Conservation (phyloP, 2,329 filamentous ascomycete genomes). For the Stenocarpella maydis region DNA sequence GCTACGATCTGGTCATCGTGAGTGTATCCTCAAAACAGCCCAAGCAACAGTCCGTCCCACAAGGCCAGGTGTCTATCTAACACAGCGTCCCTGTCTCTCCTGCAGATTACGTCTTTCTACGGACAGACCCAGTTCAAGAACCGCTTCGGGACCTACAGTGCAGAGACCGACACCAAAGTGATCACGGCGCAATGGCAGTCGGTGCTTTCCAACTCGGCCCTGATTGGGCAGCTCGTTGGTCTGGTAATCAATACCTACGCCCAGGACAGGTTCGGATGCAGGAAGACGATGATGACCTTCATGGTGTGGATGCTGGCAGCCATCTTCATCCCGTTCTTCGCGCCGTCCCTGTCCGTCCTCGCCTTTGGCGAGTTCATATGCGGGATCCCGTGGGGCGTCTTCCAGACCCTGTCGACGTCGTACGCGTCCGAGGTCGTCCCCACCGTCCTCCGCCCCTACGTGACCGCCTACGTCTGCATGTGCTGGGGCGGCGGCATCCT, state of each 20-base stretch:
- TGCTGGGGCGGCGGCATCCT: conserved; percentile 52
- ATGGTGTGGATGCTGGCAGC: conserved; percentile 46
- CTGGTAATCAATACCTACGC: conserved; percentile 52
- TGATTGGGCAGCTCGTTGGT: conserved; percentile 54
- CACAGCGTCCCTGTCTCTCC: neutral
- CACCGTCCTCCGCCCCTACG: conserved; percentile 46
- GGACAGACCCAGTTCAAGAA: conserved; percentile 43
- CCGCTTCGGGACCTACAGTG: conserved; percentile 42
- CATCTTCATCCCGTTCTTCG: conserved; percentile 50
- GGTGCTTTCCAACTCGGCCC: conserved; percentile 52
- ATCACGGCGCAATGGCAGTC: conserved; percentile 56
- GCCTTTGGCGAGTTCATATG: conserved; percentile 49
- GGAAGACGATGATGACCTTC: conserved; percentile 48
- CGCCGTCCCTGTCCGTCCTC: conserved; percentile 43
- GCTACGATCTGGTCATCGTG: conserved; percentile 49
- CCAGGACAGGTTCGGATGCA: conserved; percentile 49
- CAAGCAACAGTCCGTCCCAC: neutral
- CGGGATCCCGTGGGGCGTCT: conserved; percentile 49
- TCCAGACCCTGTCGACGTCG: conserved; percentile 47
- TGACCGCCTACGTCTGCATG: conserved; percentile 50
- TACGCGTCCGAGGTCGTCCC: conserved; percentile 49
- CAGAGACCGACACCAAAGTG: conserved; percentile 45
- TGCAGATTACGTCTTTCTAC: conserved; percentile 43
- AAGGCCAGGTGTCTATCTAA: neutral
- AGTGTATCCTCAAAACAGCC: conserved; percentile 33